Evolutionary conservation across 129 eudicot species (phyloP), one percentile per base, ranked within the genome.

Genomic region (Centella asiatica): DNA sequence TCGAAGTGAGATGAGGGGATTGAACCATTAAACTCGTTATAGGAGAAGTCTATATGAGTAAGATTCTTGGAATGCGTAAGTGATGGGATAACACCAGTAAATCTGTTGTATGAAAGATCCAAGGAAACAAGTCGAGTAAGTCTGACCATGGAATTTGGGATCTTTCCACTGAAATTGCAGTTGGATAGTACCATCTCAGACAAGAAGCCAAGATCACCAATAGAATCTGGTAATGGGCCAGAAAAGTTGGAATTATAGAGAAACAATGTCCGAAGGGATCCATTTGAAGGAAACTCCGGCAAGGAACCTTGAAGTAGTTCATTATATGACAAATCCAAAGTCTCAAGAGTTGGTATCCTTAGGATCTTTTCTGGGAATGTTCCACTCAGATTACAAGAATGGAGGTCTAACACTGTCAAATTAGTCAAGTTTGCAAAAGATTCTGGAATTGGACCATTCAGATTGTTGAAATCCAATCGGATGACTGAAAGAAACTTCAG

Each of bases 41-140:
- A 73, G 1, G 87, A 83, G 34, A 87, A 78, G 69, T 86, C 83
- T 19, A 82, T 23, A 69, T 77, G 65, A 1, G 69, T 39, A 13
- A 86, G 81, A 47, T 71, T 75, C 66, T 51, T 68, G 62, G 84
- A 82, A 66, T 18, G 23, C 4, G 55, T 65, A 25, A 76, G 76
- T 4, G 67, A 69, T 17, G 88, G 85, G 27, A 83, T 24, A 3
- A 68, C 33, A 54, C 92, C 92, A 0, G 15, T 68, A 37, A 87
- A 74, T 1, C 33, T 40, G 68, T 87, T 87, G 18, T 29, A 56
- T 0, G 85, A 76, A 36, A 83, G 37, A 67, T 84, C 85, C 5
- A 84, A 40, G 20, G 74, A 47, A 22, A 23, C 63, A 25, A 84
- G 65, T 1, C 74, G 65, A 26, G 70, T 46, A 46, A 87, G 80